Percentiles rank a stretch among this genome's conserved stretches.
phyloP scores from a whole-genome alignment of 176 grass and related monocot species.

The Avena sativa region DNA sequence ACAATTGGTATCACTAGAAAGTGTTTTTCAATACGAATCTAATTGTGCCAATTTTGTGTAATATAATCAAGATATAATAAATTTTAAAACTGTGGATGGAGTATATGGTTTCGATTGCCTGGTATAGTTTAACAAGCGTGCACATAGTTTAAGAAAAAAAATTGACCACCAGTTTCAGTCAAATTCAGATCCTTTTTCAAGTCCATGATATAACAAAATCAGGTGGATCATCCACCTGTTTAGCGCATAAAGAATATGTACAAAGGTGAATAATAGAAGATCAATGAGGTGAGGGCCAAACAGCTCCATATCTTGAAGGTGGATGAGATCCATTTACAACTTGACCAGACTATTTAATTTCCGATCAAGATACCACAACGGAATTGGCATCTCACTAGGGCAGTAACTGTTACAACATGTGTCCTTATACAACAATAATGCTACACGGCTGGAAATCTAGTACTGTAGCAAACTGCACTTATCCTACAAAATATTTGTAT shows the following conservation, averaged over 20 bases:
- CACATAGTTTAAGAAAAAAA: too few species aligned
- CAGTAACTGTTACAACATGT: not conserved
- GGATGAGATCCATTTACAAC: constrained; percentile 1
- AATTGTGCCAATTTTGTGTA: too few species aligned
- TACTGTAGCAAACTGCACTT: not conserved
- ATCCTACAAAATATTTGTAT: constrained; percentile 37
- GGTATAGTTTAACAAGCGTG: too few species aligned
- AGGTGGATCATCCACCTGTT: not conserved
- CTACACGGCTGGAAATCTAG: constrained; percentile 38
- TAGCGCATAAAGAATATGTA: too few species aligned
- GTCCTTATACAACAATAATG: constrained; percentile 34
- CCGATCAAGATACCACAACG: not conserved
- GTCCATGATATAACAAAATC: not conserved
- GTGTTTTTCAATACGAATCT: too few species aligned
- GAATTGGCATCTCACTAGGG: constrained; percentile 13
- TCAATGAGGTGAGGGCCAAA: not conserved
- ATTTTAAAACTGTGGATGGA: too few species aligned
- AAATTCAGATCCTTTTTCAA: not conserved
- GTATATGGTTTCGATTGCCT: too few species aligned
- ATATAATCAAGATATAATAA: too few species aligned
- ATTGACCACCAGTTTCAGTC: too few species aligned
- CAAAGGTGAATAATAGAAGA: too few species aligned
- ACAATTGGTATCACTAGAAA: too few species aligned
- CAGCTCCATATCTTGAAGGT: not conserved
- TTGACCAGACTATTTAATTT: not conserved